Percentiles rank a stretch among this genome's conserved stretches.
phyloP scores from a whole-genome alignment of 257 asterid species.

The Solanum chiquidenum region DNA sequence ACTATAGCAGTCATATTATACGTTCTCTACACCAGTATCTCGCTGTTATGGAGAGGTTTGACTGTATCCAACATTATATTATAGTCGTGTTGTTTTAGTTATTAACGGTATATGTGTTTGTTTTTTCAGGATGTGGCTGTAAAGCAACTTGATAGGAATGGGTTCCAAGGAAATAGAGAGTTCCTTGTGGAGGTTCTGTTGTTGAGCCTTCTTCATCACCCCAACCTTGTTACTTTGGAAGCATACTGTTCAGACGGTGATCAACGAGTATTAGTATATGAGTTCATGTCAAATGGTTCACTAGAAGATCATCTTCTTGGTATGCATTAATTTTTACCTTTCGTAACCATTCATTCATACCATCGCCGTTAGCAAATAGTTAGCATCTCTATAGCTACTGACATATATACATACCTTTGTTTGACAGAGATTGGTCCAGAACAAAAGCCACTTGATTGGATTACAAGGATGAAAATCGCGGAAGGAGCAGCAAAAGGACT shows the following conservation, averaged over 20 bases:
- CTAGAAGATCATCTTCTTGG: constrained; percentile 69
- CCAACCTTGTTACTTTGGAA: constrained; percentile 41
- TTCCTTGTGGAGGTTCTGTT: constrained; percentile 48
- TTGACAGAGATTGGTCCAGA: constrained; percentile 32
- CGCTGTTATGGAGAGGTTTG: not conserved
- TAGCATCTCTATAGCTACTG: not conserved
- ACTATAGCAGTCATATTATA: not conserved
- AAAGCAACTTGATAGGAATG: constrained; percentile 49
- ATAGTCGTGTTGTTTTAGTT: not conserved
- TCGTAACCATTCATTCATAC: not conserved
- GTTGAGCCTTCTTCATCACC: constrained; percentile 42
- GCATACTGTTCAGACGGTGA: constrained; percentile 57
- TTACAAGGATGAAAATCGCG: constrained; percentile 60
- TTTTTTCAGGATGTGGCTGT: constrained; percentile 41
- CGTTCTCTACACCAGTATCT: not conserved
- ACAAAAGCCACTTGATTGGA: constrained; percentile 48
- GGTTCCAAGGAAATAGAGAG: constrained; percentile 56
- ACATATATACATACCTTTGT: not conserved
- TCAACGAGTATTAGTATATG: constrained; percentile 42
- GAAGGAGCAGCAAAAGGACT: constrained; percentile 75
- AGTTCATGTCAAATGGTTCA: constrained; percentile 60
- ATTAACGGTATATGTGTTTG: not conserved
- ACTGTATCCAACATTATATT: not conserved
- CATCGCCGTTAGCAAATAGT: not conserved
- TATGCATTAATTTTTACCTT: constrained; percentile 5